These are phyloP conservation scores for Fusarium goolgardi DNA, from an alignment of 2,329 filamentous ascomycete genomes.

Conservation along the genomic window DNA sequence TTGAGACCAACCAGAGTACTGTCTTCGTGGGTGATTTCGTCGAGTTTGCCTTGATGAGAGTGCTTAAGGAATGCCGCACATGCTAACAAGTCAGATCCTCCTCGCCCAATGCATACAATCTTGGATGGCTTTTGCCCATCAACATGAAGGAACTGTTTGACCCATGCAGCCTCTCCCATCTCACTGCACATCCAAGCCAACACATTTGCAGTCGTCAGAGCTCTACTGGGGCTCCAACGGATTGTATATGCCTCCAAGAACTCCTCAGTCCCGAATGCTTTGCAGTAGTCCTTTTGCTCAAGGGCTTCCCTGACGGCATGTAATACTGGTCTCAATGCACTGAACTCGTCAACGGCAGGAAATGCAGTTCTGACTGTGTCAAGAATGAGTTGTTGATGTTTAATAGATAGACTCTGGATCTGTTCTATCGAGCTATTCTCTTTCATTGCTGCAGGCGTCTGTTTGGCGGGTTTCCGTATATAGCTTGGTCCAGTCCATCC, in stretches of 20 bases:
- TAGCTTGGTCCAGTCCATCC: slow-evolving; percentile 23
- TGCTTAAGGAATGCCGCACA: background rate
- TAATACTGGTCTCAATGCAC: background rate
- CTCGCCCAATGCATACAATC: slow-evolving; percentile 3
- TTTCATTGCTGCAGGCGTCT: background rate
- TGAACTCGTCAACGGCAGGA: slow-evolving; percentile 11
- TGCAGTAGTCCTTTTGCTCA: slow-evolving; percentile 13
- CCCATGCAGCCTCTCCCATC: slow-evolving; percentile 3
- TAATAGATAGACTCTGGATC: background rate
- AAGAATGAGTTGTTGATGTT: slow-evolving; percentile 17
- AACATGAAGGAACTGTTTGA: background rate
- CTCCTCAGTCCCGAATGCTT: slow-evolving; percentile 6
- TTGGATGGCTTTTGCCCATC: background rate
- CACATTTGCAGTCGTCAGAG: slow-evolving; percentile 3
- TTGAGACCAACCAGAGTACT: slow-evolving; percentile 3
- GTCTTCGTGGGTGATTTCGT: fast-evolving
- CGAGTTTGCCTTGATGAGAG: background rate
- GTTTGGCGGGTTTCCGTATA: slow-evolving; percentile 12
- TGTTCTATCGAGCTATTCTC: background rate
- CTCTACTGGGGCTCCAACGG: slow-evolving; percentile 9
- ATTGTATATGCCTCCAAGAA: slow-evolving; percentile 17
- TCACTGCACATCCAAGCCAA: slow-evolving; percentile 21
- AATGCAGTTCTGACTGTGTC: slow-evolving; percentile 18
- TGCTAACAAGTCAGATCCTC: slow-evolving; percentile 8
- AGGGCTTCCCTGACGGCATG: slow-evolving; percentile 16